Base-by-base conservation (phyloP, 2,329 filamentous ascomycete genomes). In the Cytospora piceicola region DNA sequence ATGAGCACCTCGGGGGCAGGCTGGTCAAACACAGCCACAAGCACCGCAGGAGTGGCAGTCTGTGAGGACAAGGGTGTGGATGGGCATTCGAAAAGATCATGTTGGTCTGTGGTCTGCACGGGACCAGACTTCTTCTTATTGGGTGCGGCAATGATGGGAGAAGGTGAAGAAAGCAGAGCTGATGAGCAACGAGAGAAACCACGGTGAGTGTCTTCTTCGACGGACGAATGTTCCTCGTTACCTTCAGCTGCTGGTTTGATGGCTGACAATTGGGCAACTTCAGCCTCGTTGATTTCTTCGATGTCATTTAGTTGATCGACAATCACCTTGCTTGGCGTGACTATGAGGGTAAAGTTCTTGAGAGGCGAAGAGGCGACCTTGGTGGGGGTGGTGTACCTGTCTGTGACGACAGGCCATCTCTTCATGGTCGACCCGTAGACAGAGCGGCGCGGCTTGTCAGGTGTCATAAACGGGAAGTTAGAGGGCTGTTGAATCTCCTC, bases 11-110 rank as follows among this genome's bases (percentile, higher is more conserved):
- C 66, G 1, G 69, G 61, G 3, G 53, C 60, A 0, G 74, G 73
- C 42, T 74, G 73, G 24, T 74, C 72, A 51, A 77, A 77, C 11
- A 76, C 27, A 11, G 64, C 58, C 3, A 68, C 7, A 15, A 61
- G 32, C 7, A 34, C 24, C 6, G 54, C 34, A 14, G 52, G 22
- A 5, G 29, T 7, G n/a, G 36, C 20, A 17, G n/a, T n/a, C 11
- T 14, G 20, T 20, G 52, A 12, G 14, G 59, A 57, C 20, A 39
- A 61, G 20, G 11, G 29, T 0, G 52, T 56, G 0, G 60, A 61
- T 14, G 51, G 60, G 9, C 20, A 32, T 14, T 24, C 27, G 36
- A 46, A 39, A 32, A 29, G 52, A 8, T 32, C 60, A 4, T 53
- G 52, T 12, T 39, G 14, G 12, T 63, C 51, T 8, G 53, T 63